Conservation (phyloP, 2,329 filamentous ascomycete genomes). For the Hypoxylon sp. region DNA sequence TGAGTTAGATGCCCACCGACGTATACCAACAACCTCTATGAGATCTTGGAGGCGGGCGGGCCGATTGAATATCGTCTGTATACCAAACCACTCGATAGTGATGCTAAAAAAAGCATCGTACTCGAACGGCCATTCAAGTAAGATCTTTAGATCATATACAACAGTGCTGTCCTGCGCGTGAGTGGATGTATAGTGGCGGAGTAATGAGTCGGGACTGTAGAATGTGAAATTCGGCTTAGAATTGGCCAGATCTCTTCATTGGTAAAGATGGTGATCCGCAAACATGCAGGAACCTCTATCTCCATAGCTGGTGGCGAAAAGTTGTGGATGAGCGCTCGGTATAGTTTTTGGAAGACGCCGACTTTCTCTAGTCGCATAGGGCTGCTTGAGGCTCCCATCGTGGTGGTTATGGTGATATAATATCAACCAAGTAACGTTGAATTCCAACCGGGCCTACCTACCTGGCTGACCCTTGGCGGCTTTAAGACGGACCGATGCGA, state of each 20-base stretch:
- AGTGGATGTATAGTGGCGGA: not conserved
- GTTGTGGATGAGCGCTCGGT: constrained; percentile 12
- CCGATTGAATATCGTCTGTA: not conserved
- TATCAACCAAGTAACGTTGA: constrained; percentile 25
- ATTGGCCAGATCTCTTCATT: constrained; percentile 16
- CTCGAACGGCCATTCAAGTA: not conserved
- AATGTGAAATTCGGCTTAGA: not conserved
- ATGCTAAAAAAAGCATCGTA: not conserved
- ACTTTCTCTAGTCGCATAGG: not conserved
- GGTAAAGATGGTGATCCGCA: constrained; percentile 4
- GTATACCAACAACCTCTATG: not conserved
- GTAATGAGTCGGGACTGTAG: not conserved
- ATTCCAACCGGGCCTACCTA: not conserved
- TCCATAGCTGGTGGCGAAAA: constrained; percentile 7
- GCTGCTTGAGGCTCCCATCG: not conserved
- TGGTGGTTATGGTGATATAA: not conserved
- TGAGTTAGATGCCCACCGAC: not conserved
- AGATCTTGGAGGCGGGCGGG: not conserved
- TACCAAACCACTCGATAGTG: not conserved
- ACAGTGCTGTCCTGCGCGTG: not conserved
- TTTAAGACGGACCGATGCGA: constrained; percentile 31
- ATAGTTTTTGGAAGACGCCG: constrained; percentile 5
- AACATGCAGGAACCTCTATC: not conserved
- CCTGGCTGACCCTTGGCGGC: constrained; percentile 3
- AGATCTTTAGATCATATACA: not conserved